Conservation (phyloP, 2,329 filamentous ascomycete genomes). For the Cladosporium oxysporum region DNA sequence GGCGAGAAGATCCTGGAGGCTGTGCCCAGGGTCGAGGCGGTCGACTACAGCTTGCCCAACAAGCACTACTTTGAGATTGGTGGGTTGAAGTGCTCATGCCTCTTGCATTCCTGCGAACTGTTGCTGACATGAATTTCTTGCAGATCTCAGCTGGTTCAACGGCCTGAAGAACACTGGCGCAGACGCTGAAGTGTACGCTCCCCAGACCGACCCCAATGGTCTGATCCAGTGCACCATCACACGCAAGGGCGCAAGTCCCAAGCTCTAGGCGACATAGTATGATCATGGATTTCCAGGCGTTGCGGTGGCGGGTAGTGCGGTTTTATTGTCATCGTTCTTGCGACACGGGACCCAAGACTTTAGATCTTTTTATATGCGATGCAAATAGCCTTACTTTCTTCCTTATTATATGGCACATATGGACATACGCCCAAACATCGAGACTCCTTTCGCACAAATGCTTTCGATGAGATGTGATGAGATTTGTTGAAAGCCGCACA, state of each 20-base stretch:
- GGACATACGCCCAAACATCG: constrained; percentile 1
- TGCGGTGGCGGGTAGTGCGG: not conserved
- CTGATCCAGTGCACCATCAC: constrained; percentile 91
- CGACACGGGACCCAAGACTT: not conserved
- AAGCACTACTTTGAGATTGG: constrained; percentile 98
- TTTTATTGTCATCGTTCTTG: not conserved
- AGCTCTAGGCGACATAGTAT: not conserved
- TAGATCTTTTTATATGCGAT: constrained; percentile 2
- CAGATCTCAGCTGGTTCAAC: constrained; percentile 96
- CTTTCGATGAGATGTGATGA: not conserved
- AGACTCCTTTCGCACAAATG: constrained; percentile 14
- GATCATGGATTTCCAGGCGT: not conserved
- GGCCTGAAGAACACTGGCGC: constrained; percentile 91
- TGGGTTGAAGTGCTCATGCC: constrained; percentile 49
- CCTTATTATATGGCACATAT: constrained; percentile 1
- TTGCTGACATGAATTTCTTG: not conserved
- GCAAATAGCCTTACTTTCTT: not conserved
- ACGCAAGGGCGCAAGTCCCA: constrained; percentile 47
- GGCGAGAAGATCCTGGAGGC: constrained; percentile 77
- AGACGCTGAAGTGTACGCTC: constrained; percentile 92
- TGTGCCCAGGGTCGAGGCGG: constrained; percentile 69
- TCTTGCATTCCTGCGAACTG: not conserved
- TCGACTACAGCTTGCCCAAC: constrained; percentile 87
- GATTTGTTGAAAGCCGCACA: too few species aligned
- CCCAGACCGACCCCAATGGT: constrained; percentile 89